Conservation (phyloP, 2,329 filamentous ascomycete species). For the Mariannaea elegans region DNA sequence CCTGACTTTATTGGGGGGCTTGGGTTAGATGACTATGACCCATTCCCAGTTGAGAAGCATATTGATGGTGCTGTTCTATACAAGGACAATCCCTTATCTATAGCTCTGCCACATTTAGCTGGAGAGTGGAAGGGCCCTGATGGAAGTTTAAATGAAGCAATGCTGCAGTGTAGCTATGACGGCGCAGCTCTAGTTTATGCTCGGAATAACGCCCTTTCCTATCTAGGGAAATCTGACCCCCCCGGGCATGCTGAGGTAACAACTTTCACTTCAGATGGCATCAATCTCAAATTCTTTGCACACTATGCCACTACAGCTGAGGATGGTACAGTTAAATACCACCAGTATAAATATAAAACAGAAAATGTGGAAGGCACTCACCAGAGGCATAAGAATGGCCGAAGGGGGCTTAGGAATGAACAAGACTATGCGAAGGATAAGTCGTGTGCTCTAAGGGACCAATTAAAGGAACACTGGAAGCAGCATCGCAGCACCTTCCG, state of each 20-base stretch:
- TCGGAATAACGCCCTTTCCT: constrained; percentile 37
- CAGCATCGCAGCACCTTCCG: not conserved
- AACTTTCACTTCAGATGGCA: constrained; percentile 42
- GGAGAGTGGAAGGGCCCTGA: constrained; percentile 37
- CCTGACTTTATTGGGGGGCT: constrained; percentile 42
- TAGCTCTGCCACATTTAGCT: constrained; percentile 40
- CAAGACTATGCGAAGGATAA: constrained; percentile 33
- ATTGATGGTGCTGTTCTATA: constrained; percentile 31
- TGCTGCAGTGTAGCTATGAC: constrained; percentile 32
- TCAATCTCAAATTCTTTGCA: constrained; percentile 35
- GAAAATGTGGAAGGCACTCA: no score
- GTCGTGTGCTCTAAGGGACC: constrained; percentile 26
- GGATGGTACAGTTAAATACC: constrained; percentile 31
- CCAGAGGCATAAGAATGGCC: no score
- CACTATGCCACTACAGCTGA: constrained; percentile 34
- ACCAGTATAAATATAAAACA: constrained; percentile 30
- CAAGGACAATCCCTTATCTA: constrained; percentile 25
- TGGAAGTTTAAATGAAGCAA: constrained; percentile 26
- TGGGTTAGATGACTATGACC: constrained; percentile 4
- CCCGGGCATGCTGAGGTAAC: constrained; percentile 33
- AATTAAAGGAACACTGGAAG: constrained; percentile 30
- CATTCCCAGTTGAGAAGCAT: constrained; percentile 21
- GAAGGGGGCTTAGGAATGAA: constrained; percentile 30
- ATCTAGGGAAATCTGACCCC: constrained; percentile 24
- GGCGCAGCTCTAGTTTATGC: constrained; percentile 41